These are phyloP conservation scores for Eutypa lata DNA, from an alignment of 2,329 filamentous ascomycete genomes.

Conservation along the genomic window DNA sequence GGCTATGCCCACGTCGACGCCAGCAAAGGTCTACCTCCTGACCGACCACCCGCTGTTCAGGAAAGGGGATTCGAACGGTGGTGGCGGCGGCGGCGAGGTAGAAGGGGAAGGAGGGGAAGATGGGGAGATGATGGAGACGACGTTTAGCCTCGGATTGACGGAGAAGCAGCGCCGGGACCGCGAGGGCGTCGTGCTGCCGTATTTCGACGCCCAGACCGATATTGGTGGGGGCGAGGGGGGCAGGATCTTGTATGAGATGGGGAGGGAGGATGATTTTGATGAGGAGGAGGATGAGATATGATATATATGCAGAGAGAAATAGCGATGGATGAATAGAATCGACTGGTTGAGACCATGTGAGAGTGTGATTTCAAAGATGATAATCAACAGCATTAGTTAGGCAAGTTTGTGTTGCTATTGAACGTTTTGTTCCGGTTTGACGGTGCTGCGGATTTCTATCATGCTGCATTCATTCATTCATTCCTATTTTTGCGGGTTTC, in stretches of 20 bases:
- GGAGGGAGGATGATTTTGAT: constrained; percentile 92
- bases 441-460: too few species aligned
- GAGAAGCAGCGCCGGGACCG: constrained; percentile 85
- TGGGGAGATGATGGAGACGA: constrained; percentile 61
- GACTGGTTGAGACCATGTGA: too few species aligned
- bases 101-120: constrained; percentile 37
- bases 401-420: too few species aligned
- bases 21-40: constrained; percentile 54
- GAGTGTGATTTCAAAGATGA: too few species aligned
- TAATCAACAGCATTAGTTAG: too few species aligned
- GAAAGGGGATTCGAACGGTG: constrained; percentile 29
- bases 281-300: constrained; percentile 61
- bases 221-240: constrained; percentile 80
- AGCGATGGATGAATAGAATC: too few species aligned
- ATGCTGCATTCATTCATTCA: too few species aligned
- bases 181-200: constrained; percentile 87
- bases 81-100: constrained; percentile 38
- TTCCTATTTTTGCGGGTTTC: neutral
- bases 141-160: constrained; percentile 83
- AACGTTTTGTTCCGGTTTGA: neutral
- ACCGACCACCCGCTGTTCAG: constrained; percentile 74
- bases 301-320: too few species aligned
- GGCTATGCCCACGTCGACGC: constrained; percentile 15
- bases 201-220: constrained; percentile 91
- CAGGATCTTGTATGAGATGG: constrained; percentile 95